Evolutionary conservation across 116 monocot species (phyloP), one percentile per base, ranked within the genome.

Genomic region (Trichopus zeylanicus): DNA sequence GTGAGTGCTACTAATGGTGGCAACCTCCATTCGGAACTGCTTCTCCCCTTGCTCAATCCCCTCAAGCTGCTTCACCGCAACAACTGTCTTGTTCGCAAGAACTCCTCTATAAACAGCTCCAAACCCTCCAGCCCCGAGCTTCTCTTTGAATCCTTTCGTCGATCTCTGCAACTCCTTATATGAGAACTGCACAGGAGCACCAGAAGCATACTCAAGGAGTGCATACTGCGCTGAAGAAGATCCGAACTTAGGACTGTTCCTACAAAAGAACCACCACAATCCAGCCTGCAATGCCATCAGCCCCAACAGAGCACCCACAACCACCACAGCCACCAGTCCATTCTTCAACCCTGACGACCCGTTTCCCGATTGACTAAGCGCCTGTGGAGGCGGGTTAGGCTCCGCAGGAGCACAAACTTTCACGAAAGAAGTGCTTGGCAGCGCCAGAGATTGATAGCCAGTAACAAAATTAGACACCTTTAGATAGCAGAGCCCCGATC

Each of bases 1-100:
- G 65, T 92, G 92, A 42, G 92, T 92, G 73, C 92, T 87, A 67
- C 92, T 87, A 22, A 92, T 92, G 3, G 87, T 83, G 30, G 87
- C 92, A 21, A 92, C 92, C 73, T 92, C 92, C 92, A 86, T 92
- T 15, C 92, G 29, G 62, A 92, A 92, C 75, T 92, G 87, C 68
- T 78, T 86, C 65, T 92, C 92, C 0, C 92, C 92, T 59, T 92
- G 92, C 68, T 92, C 87, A 8, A 92, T 86, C 71, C 92, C 92
- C 26, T 92, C 92, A 5, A 92, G 73, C 65, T 80, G 86, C 73
- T 92, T 92, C 64, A 92, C 92, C 0, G 92, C 92, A 4, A 81
- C 92, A 3, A 78, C 61, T 0, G 75, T 78, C 31, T 65, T 66
- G 53, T 84, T 92, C 1, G 73, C 75, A 5, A 92, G 73, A 21